Base-by-base conservation (phyloP, 106 monocot genomes). In the Agapanthus africanus region DNA sequence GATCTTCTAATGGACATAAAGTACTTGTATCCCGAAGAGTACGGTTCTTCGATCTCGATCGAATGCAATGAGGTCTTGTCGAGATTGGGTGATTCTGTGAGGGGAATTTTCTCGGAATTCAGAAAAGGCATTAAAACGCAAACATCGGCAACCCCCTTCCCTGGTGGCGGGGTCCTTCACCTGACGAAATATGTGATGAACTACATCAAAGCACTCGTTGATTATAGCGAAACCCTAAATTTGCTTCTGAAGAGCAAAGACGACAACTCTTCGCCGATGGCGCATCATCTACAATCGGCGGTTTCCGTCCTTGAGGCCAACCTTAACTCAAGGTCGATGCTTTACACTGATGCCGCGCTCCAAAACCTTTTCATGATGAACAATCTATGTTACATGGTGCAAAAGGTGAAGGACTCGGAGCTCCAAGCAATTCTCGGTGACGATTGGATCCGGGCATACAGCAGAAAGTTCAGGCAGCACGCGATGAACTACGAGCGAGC, bases 401-500 rank as follows among this genome's bases (percentile, higher is more conserved):
- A 70, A 21, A 70, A 70, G 37, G 70, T 70, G 0, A 52, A 70
- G 54, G 54, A 70, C 18, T 54, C 70, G 37, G 70, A 54, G 11
- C 56, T 71, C 1, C 14, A 37, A 3, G 27, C 15, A 15, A 56
- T 71, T 51, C 28, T 71, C 18, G 71, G 71, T 28, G 59, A 71
- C 19, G 67, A 68, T n/a, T 93, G 93, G 93, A 70, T 81, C 15
- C 73, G 81, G 7, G 57, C 62, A 10, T 80, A 81, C 38, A 70
- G 47, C 15, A 51, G 70, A 31, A 74, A 75, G 68, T 79, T 84
- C 66, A 73, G 68, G 14, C 50, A 68, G 63, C 75, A 78, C 32
- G 83, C 80, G 2, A 57, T 57, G 68, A 54, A 30, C 39, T 93
- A 86, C n/a, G 81, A 88, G 70, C 81, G 88, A 41, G 73, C 60